Base-by-base conservation (phyloP, 148 eudicot genomes). In the Arctostaphylos glauca region DNA sequence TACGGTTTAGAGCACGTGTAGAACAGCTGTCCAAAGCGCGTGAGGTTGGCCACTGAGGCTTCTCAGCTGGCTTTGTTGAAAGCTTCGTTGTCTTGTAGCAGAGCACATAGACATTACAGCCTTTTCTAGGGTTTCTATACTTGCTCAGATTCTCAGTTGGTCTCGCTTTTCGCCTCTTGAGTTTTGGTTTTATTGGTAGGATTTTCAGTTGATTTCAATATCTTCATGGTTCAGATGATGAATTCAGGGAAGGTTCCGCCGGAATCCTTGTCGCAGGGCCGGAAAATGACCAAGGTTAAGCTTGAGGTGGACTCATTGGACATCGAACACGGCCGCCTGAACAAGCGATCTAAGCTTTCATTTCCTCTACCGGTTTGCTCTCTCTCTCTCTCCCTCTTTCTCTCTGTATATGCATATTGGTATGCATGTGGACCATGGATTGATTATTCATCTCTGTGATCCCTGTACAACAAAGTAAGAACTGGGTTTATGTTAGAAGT, bases 321-420 rank as follows among this genome's bases (percentile, higher is more conserved):
- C 8, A 88, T 86, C 18, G 83, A 74, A 6, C 80, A 77, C 43
- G 86, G 72, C 48, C 68, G 82, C 62, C 49, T 88, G 50, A 80
- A 85, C 79, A 95, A 95, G 87, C 90, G 96, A 12, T 89, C 89
- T 56, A 93, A 90, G 85, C 82, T 86, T 31, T 82, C 83, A 58
- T 83, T 76, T 15, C 82, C 89, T 23, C 72, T 68, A 31, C 78
- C 77, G 92, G 92, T 89, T 64, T 15, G 59, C 31, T 85, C 77
- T 76, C 66, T 70, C 6, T 56, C 46, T 80, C 53, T 75, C 38
- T 58, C 52, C 8, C 6, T 7, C 10, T 76, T n/a, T 54, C 5
- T 56, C 13, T 41, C 4, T 19, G 0, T 15, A 43, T 2, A 13
- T 15, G 4, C 41, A n/a, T 75, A 12, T 19, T 5, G 10, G 12